These are phyloP conservation scores for Entonaema liquescens DNA, from an alignment of 495 filamentous ascomycete species.

Conservation along the genomic window DNA sequence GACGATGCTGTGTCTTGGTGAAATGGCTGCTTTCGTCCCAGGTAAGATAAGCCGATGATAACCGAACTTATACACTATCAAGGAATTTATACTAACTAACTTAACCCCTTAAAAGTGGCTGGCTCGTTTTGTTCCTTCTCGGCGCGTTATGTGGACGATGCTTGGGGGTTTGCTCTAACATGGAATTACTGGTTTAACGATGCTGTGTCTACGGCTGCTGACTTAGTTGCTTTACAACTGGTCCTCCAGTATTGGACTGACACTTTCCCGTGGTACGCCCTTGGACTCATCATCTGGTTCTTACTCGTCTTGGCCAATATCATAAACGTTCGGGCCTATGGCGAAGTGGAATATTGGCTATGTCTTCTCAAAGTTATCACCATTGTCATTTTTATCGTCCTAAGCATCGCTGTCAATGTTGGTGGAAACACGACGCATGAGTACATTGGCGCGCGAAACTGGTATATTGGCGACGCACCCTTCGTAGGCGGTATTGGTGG, in stretches of 20 bases:
- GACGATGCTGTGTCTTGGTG: constrained; percentile 58
- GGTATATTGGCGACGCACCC: constrained; percentile 52
- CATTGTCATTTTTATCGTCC: constrained; percentile 66
- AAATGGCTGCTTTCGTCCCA: constrained; percentile 72
- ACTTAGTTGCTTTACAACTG: constrained; percentile 70
- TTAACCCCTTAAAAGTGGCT: constrained; percentile 51
- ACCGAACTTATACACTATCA: neutral
- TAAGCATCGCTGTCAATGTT: constrained; percentile 66
- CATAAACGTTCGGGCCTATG: constrained; percentile 68
- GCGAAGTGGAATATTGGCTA: constrained; percentile 73
- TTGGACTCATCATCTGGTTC: constrained; percentile 71
- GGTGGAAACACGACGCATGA: constrained; percentile 66
- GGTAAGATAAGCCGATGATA: constrained; percentile 17
- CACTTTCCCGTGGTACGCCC: constrained; percentile 61
- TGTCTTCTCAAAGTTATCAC: constrained; percentile 71
- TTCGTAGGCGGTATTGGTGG: constrained; percentile 40
- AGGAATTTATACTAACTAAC: neutral
- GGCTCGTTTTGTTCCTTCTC: constrained; percentile 73
- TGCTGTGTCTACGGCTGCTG: constrained; percentile 68
- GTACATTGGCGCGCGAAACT: constrained; percentile 69
- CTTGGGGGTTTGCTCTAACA: constrained; percentile 74
- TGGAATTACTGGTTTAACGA: constrained; percentile 59
- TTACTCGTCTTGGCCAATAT: constrained; percentile 68
- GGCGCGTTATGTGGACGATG: constrained; percentile 67
- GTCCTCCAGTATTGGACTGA: constrained; percentile 74